phyloP scores from a whole-genome alignment of 192 early-diverging fungal species.

The Backusella parvicylindrica region DNA sequence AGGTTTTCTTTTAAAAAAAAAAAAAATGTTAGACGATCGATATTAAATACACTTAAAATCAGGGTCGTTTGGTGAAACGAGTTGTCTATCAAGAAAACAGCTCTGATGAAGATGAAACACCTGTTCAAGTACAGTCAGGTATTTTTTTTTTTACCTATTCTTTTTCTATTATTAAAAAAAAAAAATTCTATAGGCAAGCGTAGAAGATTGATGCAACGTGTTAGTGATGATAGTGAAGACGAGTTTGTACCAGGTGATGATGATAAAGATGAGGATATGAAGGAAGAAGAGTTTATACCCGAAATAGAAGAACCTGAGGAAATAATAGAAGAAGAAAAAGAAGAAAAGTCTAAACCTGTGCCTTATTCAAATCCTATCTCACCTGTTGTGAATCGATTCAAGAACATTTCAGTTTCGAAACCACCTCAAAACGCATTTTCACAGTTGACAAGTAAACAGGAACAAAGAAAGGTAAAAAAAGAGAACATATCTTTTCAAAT shows the following conservation, averaged over 20 bases:
- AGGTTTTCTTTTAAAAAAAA: not conserved
- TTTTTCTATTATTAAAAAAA: not conserved
- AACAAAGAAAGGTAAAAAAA: not conserved
- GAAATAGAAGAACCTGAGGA: not conserved
- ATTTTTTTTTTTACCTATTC: not conserved
- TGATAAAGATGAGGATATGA: not conserved
- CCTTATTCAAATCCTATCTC: not conserved
- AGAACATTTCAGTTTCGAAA: not conserved
- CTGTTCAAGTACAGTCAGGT: not conserved
- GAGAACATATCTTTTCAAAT: constrained; percentile 9
- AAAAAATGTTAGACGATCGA: not conserved
- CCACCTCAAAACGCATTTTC: not conserved
- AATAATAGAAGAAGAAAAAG: not conserved
- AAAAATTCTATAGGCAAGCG: not conserved
- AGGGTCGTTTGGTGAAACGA: not conserved
- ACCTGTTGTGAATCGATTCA: not conserved
- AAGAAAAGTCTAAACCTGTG: not conserved
- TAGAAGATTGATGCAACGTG: not conserved
- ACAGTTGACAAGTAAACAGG: not conserved
- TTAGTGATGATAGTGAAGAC: not conserved
- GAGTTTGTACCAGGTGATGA: not conserved
- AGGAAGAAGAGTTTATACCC: not conserved
- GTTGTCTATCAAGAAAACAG: not conserved
- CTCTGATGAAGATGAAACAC: not conserved
- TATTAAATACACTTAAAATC: not conserved